Evolutionary conservation across 305 asterid species (phyloP), one percentile per base, ranked within the genome.

Genomic region (Fraxinus greggii): DNA sequence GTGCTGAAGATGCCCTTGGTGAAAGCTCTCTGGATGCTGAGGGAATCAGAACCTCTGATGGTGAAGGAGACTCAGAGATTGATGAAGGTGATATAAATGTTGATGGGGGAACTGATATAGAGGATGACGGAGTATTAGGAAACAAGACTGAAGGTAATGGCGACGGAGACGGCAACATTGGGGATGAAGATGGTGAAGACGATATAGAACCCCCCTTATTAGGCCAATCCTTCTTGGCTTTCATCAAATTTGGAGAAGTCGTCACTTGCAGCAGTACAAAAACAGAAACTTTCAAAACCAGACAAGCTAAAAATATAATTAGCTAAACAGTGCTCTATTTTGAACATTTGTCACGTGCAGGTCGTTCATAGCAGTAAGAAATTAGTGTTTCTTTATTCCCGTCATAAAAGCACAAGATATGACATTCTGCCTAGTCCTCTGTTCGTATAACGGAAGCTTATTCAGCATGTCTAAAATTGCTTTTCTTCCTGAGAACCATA

Each of bases 101-200:
- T 5, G 84, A 83, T 38, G 85, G 88, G 12, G 88, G 80, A 36
- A 65, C 13, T 19, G 88, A 84, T 77, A 83, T 82, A 17, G 84
- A 82, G 40, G 86, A 59, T n/a, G 70, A 26, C 24, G 86, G 88
- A 72, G 78, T 63, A 38, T 84, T 56, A 56, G 84, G 78, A 59
- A 59, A 59, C 28, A 21, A 59, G 29, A 59, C 29, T 36, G 86
- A 54, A 24, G 32, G 84, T 21, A 83, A 67, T 51, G 80, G 87
- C 0, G 84, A 78, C 23, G 83, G 81, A 13, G 85, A 82, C 1
- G 79, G 74, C 6, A 79, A 26, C 10, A 36, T 3, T 19, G 82
- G 36, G 33, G 73, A 26, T 65, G 73, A 65, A 65, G 36, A 65
- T 26, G 73, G 73, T 24, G 36, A 65, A 65, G 75, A 70, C 24